Base-by-base conservation (phyloP, 2,329 filamentous ascomycete species). In the Trichoderma sp. region DNA sequence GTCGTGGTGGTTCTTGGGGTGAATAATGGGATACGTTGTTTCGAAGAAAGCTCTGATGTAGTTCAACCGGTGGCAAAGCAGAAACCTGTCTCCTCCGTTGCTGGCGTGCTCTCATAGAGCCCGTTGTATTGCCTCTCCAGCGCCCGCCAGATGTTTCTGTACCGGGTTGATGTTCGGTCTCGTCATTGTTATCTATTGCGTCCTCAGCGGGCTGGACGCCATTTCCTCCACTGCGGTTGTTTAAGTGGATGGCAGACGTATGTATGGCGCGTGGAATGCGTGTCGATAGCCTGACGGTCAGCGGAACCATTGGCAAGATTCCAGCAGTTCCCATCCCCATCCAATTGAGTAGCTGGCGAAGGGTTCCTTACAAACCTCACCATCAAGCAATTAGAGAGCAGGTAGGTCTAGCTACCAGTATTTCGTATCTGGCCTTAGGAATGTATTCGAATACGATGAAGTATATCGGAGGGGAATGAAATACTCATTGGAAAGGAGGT, bases 11-110 rank as follows among this genome's bases (percentile, higher is more conserved):
- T 15, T 57, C 73, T n/a, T 71, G 71, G n/a, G 69, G n/a, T 61
- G 75, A 32, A 64, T 78, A 76, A 28, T 80, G 71, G 14, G 73
- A 77, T 51, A 92, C 84, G 70, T 87, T 87, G 24, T 82, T 79
- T 51, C 85, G 80, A 68, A 89, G 79, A 73, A 92, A 92, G 79
- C 84, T 86, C 71, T 83, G 79, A 0, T 90, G 89, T 15, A 92
- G 80, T 64, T 85, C 82, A 26, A 88, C 81, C 3, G 84, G 82
- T n/a, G 87, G 87, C 12, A 89, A 75, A 58, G 83, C 82, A 30
- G 82, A 80, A 39, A 81, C 79, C 36, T 76, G 77, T 56, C 79
- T 76, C 67, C 78, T 78, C 67, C 81, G 78, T 70, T 79, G 73
- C 65, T 78, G 76, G 34, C 81, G 79, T 71, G 75, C 78, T 73